Evolutionary conservation across 257 asterid genomes (phyloP).

Genomic region (Solanum raphanifolium): DNA sequence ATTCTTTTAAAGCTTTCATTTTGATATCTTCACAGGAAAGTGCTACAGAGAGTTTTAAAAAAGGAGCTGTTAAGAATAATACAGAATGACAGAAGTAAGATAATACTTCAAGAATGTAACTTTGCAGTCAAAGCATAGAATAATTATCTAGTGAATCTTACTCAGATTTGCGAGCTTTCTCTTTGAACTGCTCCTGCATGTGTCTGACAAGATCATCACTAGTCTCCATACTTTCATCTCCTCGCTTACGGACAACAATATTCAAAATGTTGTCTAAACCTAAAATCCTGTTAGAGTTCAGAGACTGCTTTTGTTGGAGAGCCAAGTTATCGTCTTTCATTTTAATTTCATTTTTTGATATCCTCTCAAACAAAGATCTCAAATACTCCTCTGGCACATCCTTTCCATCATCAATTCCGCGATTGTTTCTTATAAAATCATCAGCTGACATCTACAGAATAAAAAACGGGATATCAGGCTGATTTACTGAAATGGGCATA

Average conservation of each 20-base stretch:
- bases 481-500: neutral
- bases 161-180: slow-evolving; percentile 99
- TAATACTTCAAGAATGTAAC: neutral
- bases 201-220: slow-evolving; percentile 90
- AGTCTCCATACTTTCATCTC: slow-evolving; percentile 74
- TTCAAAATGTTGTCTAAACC: slow-evolving; percentile 86
- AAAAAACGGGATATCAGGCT: neutral
- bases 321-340: slow-evolving; percentile 93
- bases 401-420: slow-evolving; percentile 98
- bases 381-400: slow-evolving; percentile 90
- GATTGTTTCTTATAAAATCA: slow-evolving; percentile 89
- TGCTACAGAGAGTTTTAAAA: neutral
- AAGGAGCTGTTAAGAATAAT: neutral
- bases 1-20: neutral
- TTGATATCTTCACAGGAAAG: neutral
- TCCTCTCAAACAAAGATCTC: slow-evolving; percentile 85
- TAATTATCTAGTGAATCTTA: slow-evolving; percentile 33
- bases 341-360: slow-evolving; percentile 89
- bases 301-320: slow-evolving; percentile 81
- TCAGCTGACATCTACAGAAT: slow-evolving; percentile 83
- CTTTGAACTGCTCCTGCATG: slow-evolving; percentile 99
- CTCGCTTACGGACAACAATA: slow-evolving; percentile 85
- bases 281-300: slow-evolving; percentile 62
- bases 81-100: neutral
- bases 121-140: neutral